phyloP scores from a whole-genome alignment of 768 basidiomycete species.

The Rhizopogon salebrosus region DNA sequence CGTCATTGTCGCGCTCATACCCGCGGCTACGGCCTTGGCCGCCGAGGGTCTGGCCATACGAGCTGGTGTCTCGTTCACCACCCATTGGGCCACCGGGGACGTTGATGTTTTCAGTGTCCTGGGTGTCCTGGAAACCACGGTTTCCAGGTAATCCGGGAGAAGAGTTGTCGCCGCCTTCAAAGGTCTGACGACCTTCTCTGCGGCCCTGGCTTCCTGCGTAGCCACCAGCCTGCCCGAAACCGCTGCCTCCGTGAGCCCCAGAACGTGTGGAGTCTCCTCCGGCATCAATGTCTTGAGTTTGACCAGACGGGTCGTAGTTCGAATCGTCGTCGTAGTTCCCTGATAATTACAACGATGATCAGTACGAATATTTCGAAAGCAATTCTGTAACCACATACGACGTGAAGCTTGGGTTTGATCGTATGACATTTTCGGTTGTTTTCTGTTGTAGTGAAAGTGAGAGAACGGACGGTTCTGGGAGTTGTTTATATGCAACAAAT shows the following conservation, averaged over 20 bases:
- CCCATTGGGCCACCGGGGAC: slow-evolving; percentile 3
- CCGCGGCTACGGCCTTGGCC: background rate
- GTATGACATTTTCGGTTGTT: slow-evolving; percentile 4
- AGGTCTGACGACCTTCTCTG: background rate
- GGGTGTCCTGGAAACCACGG: background rate
- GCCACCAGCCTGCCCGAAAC: slow-evolving; percentile 7
- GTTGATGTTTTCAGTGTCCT: background rate
- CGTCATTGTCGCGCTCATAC: slow-evolving; percentile 7
- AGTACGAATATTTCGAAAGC: background rate
- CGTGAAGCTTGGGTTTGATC: slow-evolving; percentile 3
- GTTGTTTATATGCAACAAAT: background rate
- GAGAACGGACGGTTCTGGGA: background rate
- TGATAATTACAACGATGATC: background rate
- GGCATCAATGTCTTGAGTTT: background rate
- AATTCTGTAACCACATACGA: background rate
- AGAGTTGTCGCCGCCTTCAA: background rate
- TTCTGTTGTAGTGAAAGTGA: background rate
- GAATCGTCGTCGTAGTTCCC: slow-evolving; percentile 5
- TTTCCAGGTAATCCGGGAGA: slow-evolving; percentile 6
- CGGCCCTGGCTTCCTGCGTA: background rate
- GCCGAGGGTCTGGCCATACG: background rate
- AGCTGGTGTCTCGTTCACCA: background rate
- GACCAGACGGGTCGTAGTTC: background rate
- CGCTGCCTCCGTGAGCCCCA: slow-evolving; percentile 3
- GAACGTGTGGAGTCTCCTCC: background rate